Base-by-base conservation (phyloP, 179 eudicot genomes). In the Silene vulgaris region DNA sequence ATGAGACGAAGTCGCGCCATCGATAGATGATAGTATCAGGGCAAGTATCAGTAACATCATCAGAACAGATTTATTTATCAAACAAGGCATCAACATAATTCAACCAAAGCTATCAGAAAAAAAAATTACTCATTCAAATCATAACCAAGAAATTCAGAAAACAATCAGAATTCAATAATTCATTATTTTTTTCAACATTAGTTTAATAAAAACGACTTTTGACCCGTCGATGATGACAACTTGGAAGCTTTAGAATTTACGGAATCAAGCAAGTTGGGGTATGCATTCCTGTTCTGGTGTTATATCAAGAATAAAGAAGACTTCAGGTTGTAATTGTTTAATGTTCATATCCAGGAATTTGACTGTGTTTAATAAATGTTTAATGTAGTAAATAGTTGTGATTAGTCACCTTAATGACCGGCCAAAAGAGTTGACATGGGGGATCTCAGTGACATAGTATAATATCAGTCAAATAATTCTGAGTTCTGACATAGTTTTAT, bases 401-500 rank as follows among this genome's bases (percentile, higher is more conserved):
- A 45, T 72, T 37, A 32, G 57, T 43, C 17, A 35, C 45, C 50
- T 8, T 30, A 72, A 56, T 30, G 29, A 57, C 64, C 30, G n/a
- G 45, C 64, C 37, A 72, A 30, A 29, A 72, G 48, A 72, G 65
- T 43, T 72, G 75, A 23, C 61, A 54, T n/a, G 40, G 45, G 23
- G 11, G 43, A 28, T 45, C 50, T 35, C 71, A 30, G 21, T 69
- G 56, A 40, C 72, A 40, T 69, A 8, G 3, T 20, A 23, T 35
- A 8, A 66, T 17, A 16, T 30, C 37, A 26, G 68, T 65, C 43
- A 65, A 65, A 21, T 62, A 29, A 13, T 29, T 29, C 1, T 23
- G 26, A 23, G 26, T 65, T 65, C 43, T 65, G 69, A 30, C 32
- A 65, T 29, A 32, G 37, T 11, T 65, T 65, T 30, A 2, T 35